These are phyloP conservation scores for Bipolaris cookei DNA, from an alignment of 2,329 filamentous ascomycete genomes.

Conservation along the genomic window DNA sequence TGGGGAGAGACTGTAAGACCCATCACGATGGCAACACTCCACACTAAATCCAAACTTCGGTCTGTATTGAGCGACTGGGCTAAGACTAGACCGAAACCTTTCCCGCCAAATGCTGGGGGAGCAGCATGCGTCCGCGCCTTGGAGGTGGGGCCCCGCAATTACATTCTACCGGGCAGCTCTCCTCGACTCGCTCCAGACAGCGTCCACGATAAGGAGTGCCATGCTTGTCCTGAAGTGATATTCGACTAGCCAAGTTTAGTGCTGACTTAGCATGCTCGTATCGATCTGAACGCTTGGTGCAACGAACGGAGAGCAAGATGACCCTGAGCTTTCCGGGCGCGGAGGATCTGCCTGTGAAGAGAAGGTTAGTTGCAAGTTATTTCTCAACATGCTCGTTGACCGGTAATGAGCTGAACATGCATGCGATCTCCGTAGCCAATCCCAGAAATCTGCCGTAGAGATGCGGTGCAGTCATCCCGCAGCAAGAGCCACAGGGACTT, in stretches of 20 bases:
- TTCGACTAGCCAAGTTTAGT: constrained; percentile 2
- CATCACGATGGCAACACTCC: constrained; percentile 13
- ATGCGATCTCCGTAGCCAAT: not conserved
- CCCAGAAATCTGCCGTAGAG: not conserved
- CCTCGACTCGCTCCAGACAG: not conserved
- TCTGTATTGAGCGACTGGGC: constrained; percentile 11
- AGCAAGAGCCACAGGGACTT: constrained; percentile 16
- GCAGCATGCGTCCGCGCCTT: constrained; percentile 19
- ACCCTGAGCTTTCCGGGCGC: not conserved
- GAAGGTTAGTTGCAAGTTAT: not conserved
- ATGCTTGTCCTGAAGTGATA: constrained; percentile 1
- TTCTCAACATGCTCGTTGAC: not conserved
- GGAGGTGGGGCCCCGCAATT: constrained; percentile 40
- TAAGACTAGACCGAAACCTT: constrained; percentile 20
- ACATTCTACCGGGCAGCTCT: constrained; percentile 15
- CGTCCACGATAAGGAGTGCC: not conserved
- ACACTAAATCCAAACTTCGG: constrained; percentile 23
- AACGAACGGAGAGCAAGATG: not conserved
- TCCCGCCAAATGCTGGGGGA: constrained; percentile 25
- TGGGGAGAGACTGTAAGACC: constrained; percentile 10
- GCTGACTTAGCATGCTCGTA: constrained; percentile 1
- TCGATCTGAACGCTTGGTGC: not conserved
- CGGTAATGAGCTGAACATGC: not conserved
- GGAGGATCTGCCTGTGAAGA: not conserved
- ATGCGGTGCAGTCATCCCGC: not conserved